Evolutionary conservation across 2,329 filamentous ascomycete species (phyloP).

Genomic region (Sporothrix inflata): DNA sequence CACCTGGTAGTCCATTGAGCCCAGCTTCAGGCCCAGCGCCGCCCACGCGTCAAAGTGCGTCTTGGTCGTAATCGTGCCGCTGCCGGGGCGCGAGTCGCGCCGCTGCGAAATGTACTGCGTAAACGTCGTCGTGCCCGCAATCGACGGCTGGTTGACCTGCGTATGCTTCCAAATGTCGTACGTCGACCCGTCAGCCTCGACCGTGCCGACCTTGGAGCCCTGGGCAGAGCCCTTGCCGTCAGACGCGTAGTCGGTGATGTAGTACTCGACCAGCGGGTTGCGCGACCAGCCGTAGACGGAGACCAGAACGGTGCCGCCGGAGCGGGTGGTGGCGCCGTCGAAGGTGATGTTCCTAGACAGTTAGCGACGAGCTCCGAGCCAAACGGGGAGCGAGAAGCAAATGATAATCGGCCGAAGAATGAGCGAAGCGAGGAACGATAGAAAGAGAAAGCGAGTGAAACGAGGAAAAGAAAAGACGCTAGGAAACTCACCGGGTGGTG

Average conservation of each 20-base stretch:
- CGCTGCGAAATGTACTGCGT: conserved; percentile 56
- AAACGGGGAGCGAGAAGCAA: neutral
- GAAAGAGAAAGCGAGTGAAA: neutral
- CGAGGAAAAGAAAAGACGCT: too few relatives aligned
- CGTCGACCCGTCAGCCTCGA: conserved; percentile 41
- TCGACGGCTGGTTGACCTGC: conserved; percentile 50
- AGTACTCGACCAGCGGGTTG: conserved; percentile 47
- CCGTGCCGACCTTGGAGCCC: conserved; percentile 40
- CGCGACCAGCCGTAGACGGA: conserved; percentile 46
- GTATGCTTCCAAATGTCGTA: conserved; percentile 45
- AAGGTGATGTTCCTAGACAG: conserved; percentile 39
- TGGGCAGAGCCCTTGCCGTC: conserved; percentile 39
- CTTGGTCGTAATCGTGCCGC: conserved; percentile 52
- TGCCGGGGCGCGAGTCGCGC: conserved; percentile 47
- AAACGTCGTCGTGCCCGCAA: conserved; percentile 53
- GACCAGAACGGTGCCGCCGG: conserved; percentile 40
- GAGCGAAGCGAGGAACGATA: too few relatives aligned
- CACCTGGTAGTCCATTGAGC: conserved; percentile 55
- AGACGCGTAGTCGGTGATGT: conserved; percentile 44
- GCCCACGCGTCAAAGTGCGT: conserved; percentile 59
- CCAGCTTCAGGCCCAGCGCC: conserved; percentile 51
- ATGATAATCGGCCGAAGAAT: neutral
- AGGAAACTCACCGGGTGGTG: conserved; percentile 47
- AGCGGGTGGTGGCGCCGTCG: conserved; percentile 35
- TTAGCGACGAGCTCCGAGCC: neutral